Evolutionary conservation across 2,329 filamentous ascomycete genomes (phyloP), one percentile per base, ranked within the genome.

Genomic region (Geoglossum cookeanum): DNA sequence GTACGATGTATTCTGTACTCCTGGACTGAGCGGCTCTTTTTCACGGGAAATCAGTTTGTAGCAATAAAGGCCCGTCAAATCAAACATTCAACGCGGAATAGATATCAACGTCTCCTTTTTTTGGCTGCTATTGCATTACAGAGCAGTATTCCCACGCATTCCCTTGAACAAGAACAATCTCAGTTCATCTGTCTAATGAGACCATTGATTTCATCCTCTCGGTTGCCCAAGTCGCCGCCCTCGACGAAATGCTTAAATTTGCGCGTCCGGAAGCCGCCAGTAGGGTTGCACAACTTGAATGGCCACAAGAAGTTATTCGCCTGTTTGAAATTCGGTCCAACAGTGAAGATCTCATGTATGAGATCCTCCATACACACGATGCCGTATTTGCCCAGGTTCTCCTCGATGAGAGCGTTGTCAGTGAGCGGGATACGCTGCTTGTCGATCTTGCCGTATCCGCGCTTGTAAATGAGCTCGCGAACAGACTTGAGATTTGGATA

Each of bases 161-260:
- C 29, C 32, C 3, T 32, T 22, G 30, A 53, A 4, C 33, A 17
- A 13, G 39, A 57, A 17, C 27, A 11, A 3, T 4, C 64, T 71
- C 94, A 98, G 83, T 97, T 97, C 92, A 97, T 97, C 79, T 94
- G 88, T 75, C 87, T 83, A 78, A 98, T 85, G 71, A 97, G 82
- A 68, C 75, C 79, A 76, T 97, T 97, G 83, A 97, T 96, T 78
- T 90, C 84, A 69, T 97, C 90, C 80, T 98, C 92, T 66, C 92
- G 86, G 83, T 98, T 97, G 73, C 92, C 92, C 67, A 94, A 78
- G 75, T 98, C 92, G 84, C 92, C 92, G 75, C 91, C 92, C 80
- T 96, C 87, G 63, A 97, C 87, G 78, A 87, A 97, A 80, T 97
- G 90, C 80, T 89, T 92, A 84, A 97, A 97, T 81, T 97, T 98